These are phyloP conservation scores for Tubosaeta sp. DNA, from an alignment of 768 basidiomycete species.

Conservation along the genomic window DNA sequence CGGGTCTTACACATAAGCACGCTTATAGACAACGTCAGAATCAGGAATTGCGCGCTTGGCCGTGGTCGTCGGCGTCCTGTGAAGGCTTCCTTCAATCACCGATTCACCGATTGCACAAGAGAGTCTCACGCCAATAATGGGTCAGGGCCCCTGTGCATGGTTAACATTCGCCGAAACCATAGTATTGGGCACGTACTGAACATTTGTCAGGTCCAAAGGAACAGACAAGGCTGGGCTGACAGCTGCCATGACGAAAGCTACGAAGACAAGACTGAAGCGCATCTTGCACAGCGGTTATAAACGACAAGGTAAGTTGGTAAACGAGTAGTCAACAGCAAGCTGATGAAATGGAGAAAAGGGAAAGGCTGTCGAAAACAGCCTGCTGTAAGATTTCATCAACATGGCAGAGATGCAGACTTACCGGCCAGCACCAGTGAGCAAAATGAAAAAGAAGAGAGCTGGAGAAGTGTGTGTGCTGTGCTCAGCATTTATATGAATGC, in stretches of 20 bases:
- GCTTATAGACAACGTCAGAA: neutral
- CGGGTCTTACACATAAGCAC: too few relatives aligned
- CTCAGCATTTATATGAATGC: too few relatives aligned
- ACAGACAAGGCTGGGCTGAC: neutral
- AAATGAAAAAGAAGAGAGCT: neutral
- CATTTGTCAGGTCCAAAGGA: neutral
- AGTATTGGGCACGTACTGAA: neutral
- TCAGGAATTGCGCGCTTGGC: neutral
- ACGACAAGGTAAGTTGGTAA: neutral
- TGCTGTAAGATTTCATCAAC: neutral
- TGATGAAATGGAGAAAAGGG: neutral
- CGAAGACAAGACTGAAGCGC: neutral
- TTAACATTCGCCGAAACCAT: neutral
- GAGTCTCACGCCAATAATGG: neutral
- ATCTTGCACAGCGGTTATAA: neutral
- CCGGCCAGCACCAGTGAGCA: neutral
- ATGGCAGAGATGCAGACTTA: neutral
- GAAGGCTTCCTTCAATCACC: neutral
- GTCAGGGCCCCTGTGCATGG: neutral
- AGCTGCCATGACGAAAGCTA: neutral
- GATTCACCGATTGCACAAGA: neutral
- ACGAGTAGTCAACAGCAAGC: neutral
- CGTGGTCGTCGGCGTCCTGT: too few relatives aligned
- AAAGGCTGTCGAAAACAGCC: neutral
- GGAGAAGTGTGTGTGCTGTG: too few relatives aligned